Evolutionary conservation across 2,329 filamentous ascomycete genomes (phyloP), one percentile per base, ranked within the genome.

Genomic region (Phyllosticta citrichinensis): DNA sequence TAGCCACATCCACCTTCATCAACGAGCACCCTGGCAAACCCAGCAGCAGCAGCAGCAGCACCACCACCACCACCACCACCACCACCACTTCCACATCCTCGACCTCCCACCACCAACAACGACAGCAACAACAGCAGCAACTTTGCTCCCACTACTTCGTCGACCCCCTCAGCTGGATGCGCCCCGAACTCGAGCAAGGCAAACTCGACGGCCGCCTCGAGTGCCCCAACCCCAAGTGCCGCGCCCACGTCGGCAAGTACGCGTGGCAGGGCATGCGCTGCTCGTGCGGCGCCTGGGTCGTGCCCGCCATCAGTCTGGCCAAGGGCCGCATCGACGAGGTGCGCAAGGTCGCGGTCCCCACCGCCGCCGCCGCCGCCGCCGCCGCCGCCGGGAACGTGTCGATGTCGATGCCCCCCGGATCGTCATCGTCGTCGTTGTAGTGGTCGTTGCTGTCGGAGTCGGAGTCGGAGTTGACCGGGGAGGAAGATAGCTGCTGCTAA

Each of bases 211-310:
- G 94, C 24, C 85, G 93, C 10, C 79, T 99, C 33, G 83, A 86
- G 62, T 99, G 94, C 69, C 93, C 94, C 9, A 40, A 40, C 33
- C 93, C 94, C 10, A 88, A 87, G 69, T 99, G 94, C 73, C 84
- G 83, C 55, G 85, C 89, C 51, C 91, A 90, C 58, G 84, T 97
- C 55, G 94, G 94, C 50, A 89, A 94, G 68, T 99, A 97, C 71
- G 89, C 93, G 58, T 99, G 94, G 94, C 91, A 95, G 72, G 94
- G 94, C 14, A 87, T 97, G 81, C 86, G 86, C 72, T 99, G 94
- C 76, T 94, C 86, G 70, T 99, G 94, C 73, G 86, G 87, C 47
- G 85, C 87, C 64, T 97, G 94, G 93, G 82, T 97, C 22, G 89
- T 91, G 57, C 93, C 94, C 9, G 92, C 88, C 0, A 94, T 99